Conservation (phyloP, 2,329 filamentous ascomycete genomes). For the Penicillium brasilianum region DNA sequence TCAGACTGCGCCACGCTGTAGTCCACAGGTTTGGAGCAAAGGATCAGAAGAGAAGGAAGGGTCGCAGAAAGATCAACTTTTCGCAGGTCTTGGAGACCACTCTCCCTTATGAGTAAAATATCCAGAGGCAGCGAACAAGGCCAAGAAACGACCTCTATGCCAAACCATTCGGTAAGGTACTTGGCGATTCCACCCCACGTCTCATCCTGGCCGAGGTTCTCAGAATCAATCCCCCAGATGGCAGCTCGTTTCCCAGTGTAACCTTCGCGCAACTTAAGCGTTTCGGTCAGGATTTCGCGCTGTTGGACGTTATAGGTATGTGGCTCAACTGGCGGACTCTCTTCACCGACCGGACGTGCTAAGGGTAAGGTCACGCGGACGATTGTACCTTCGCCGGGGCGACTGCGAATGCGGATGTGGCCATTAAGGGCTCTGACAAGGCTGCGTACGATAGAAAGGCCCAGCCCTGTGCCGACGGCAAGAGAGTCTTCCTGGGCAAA, state of each 20-base stretch:
- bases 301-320: conserved; percentile 29
- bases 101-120: conserved; percentile 43
- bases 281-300: conserved; percentile 31
- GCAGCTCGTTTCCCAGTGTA: conserved; percentile 35
- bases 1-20: conserved; percentile 36
- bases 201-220: conserved; percentile 22
- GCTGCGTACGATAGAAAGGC: conserved; percentile 66
- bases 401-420: conserved; percentile 61
- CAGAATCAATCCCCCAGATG: conserved; percentile 37
- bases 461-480: conserved; percentile 57
- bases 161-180: conserved; percentile 46
- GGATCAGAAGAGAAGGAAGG: conserved; percentile 42
- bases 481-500: conserved; percentile 65
- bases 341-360: conserved; percentile 34
- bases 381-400: conserved; percentile 60
- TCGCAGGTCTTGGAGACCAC: conserved; percentile 30
- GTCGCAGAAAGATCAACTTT: conserved; percentile 22
- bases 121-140: conserved; percentile 35
- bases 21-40: conserved; percentile 46
- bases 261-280: conserved; percentile 32
- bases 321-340: conserved; percentile 27
- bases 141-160: conserved; percentile 41
- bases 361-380: conserved; percentile 57
- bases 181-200: conserved; percentile 36
- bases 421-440: conserved; percentile 67